Percentiles rank a stretch among this genome's conserved stretches.
Conservation (phyloP, 768 basidiomycete genomes). For the Pleurotus giganteus region DNA sequence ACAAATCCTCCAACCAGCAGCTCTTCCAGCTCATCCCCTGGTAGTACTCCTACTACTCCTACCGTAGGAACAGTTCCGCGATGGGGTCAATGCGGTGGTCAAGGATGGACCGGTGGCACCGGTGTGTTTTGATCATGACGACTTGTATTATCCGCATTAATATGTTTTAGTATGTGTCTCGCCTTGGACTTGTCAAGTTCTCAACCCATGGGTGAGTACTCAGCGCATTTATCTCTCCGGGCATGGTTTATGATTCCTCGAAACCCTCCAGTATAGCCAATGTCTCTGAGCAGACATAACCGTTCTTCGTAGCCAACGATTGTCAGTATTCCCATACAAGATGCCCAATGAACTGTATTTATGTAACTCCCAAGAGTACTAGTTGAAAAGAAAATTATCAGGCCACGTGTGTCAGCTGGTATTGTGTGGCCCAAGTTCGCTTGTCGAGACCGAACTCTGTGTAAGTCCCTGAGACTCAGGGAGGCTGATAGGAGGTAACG, state of each 20-base stretch:
- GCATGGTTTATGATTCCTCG: not conserved
- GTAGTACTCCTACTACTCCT: constrained; percentile 17
- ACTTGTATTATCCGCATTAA: not conserved
- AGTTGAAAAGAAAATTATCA: too few relatives aligned
- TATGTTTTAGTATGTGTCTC: constrained; percentile 15
- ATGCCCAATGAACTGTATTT: too few relatives aligned
- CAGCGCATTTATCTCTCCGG: not conserved
- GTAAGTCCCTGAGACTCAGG: too few relatives aligned
- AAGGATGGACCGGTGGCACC: constrained; percentile 27
- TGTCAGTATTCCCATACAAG: too few relatives aligned
- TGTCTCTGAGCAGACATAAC: constrained; percentile 17
- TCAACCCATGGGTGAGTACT: constrained; percentile 19
- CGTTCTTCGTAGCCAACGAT: too few relatives aligned
- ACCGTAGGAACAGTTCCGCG: constrained; percentile 18
- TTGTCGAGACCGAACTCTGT: too few relatives aligned
- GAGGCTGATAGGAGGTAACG: not conserved
- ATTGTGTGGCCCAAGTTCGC: too few relatives aligned
- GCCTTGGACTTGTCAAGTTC: constrained; percentile 19
- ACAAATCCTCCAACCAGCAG: constrained; percentile 1
- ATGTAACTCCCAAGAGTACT: too few relatives aligned
- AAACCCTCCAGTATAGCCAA: constrained; percentile 30
- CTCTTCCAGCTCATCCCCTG: constrained; percentile 13
- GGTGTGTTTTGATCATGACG: not conserved
- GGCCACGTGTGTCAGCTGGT: too few relatives aligned
- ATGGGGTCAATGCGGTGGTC: constrained; percentile 31